Evolutionary conservation across 495 filamentous ascomycete genomes (phyloP), one percentile per base, ranked within the genome.

Genomic region (Penicillium odoratum): DNA sequence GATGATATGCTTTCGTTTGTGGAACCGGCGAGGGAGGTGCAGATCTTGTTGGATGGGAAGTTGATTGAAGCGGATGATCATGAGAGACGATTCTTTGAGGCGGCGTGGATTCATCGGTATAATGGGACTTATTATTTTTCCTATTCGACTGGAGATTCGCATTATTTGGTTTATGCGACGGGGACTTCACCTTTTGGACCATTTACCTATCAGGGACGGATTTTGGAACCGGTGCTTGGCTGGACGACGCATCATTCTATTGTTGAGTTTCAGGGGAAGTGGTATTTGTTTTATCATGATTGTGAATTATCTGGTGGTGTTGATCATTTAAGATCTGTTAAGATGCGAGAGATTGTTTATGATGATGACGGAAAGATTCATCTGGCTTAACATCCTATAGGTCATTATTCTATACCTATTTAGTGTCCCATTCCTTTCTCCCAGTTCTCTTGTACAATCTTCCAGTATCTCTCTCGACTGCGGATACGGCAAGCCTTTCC

Each of bases 201-300:
- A 13, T 91, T 90, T 62, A 85, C 80, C 15, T 91, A 89, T 55
- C 79, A 76, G 7, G 88, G 88, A 3, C 70, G 83, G 38, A 87
- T 91, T 57, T 68, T 91, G 51, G 87, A 91, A 76, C 88, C 88
- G 2, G 88, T 90, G 57, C 63, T 87, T 4, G 88, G 88, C 5
- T 91, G 88, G 88, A 91, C 88, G 46, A 91, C 88, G 54, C 87
- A 90, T 74, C 88, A 90, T 72, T 87, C 83, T n/a, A 86, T 91
- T 62, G 85, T 83, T 29, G 86, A 90, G 77, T 88, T 85, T 63
- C 61, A 81, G 72, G 86, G 79, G 5, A 77, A 78, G 52, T 90
- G 87, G 88, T 90, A 78, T 68, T 61, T 91, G 53, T 90, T 90
- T 64, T 84, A 90, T 70, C 88, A 90, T 65, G 88, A 91, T 74